Base-by-base conservation (phyloP, 176 grass and related monocot genomes). In the Stipa capillata region DNA sequence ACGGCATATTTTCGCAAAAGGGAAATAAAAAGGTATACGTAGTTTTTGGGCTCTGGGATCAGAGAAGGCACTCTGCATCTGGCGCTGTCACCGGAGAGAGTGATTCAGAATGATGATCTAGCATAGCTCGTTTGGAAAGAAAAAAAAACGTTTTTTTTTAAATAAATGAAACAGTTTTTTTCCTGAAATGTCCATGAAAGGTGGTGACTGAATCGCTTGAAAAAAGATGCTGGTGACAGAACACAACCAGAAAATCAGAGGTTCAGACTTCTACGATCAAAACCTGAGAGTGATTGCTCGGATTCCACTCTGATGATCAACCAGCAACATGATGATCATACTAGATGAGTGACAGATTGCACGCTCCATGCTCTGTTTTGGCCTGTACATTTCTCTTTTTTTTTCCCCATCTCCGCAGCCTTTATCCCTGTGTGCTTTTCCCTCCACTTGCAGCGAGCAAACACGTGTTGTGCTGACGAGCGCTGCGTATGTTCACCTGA, bases 401-500 rank as follows among this genome's bases (percentile, higher is more conserved):
- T n/a, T n/a, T n/a, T n/a, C n/a, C n/a, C n/a, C 14, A 51, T 51
- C 25, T 17, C 52, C 2, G 1, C 12, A 25, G 12, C 21, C 61
- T 28, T 73, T 20, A 84, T n/a, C 28, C 14, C 7, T 33, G 0
- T 16, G 11, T 66, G 4, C 18, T 10, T 34, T 64, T 36, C 9
- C 63, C 8, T 34, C 12, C 1, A 41, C 36, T 88, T 61, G 18
- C 90, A 98, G 96, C 70, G 96, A 98, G 68, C 90, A 94, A 62
- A 98, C 92, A 12, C 90, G 90, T 35, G 76, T 94, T 3, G 86
- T 98, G 89, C 76, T 98, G 44, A 98, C 92, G 33, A 98, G 96
- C 89, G 88, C 90, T 0, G 96, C 96, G 0, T 94, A 91, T 66
- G 92, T 98, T 67, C 96, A 98, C 80, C 85, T 98, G 85, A 98